Base-by-base conservation (phyloP, 2,329 filamentous ascomycete genomes). In the Phoma sp. region DNA sequence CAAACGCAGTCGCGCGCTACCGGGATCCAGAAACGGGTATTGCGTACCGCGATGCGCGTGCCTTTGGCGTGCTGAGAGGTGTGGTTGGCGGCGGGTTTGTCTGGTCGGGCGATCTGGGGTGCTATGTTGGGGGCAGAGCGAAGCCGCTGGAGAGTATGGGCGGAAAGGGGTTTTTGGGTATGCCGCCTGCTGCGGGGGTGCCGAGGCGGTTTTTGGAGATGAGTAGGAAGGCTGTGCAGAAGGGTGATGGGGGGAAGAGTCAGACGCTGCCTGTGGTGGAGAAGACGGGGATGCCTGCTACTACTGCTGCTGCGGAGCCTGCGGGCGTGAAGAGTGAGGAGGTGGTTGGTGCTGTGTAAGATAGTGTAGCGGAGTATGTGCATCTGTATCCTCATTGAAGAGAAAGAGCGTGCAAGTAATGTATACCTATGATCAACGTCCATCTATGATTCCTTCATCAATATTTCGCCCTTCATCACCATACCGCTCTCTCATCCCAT, bases 21-120 rank as follows among this genome's bases (percentile, higher is more conserved):
- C 85, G 87, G 20, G 95, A 99, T 73, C 91, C 92, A 0, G 84
- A 85, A 62, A 98, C 93, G 0, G 90, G 91, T 0, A 81, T 98
- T 14, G 86, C 88, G 1, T 99, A 93, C 75, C 84, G 86, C 59
- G 93, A 93, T 71, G 80, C 86, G 36, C 84, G 88, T 58, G 93
- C 92, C 0, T 97, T 92, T 76, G 86, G 86, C 65, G 87, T 96
- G 73, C 89, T 98, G 38, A 88, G 91, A 66, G 85, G 88, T 49
- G 82, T 96, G 12, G 77, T 85, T 46, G 83, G 81, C 1, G 89
- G 91, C 36, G 87, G 91, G 37, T 93, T 92, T 73, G 85, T 85
- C 53, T 99, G 91, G 90, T 96, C 92, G 71, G 81, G 81, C 25
- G 80, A 95, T 62, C 76, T 96, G 25, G 92, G 91, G 5, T 90